Evolutionary conservation across 139 green algal species (phyloP).

Genomic region (Picochlorum sp.): DNA sequence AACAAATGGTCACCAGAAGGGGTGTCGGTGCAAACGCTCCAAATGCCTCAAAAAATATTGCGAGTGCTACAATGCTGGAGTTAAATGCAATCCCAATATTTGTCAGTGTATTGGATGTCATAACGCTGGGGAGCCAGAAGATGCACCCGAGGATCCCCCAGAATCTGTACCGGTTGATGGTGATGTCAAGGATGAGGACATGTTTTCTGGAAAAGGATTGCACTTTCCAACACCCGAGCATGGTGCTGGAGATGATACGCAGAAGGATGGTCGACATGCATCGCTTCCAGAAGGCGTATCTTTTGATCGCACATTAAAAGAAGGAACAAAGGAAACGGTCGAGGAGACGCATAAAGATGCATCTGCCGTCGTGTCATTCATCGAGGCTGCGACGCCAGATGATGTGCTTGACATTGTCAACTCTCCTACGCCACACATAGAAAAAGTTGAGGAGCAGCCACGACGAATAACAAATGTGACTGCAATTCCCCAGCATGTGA

Average conservation of each 20-base stretch:
- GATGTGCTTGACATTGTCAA: not conserved
- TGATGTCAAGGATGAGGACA: not conserved
- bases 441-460: constrained; percentile 1
- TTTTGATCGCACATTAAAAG: too few species aligned
- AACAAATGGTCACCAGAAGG: constrained; percentile 51
- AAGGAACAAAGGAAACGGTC: too few species aligned
- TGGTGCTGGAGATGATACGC: not conserved
- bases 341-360: too few species aligned
- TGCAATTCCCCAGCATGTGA: not conserved
- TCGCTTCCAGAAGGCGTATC: too few species aligned
- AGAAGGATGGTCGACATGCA: too few species aligned
- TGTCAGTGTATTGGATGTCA: constrained; percentile 81
- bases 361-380: too few species aligned
- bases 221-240: not conserved
- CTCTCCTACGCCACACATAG: not conserved
- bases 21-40: constrained; percentile 64
- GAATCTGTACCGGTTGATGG: not conserved
- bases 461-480: not conserved
- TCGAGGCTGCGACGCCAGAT: too few species aligned
- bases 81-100: constrained; percentile 57
- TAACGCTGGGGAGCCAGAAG: constrained; percentile 34
- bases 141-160: not conserved
- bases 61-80: constrained; percentile 55
- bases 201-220: not conserved
- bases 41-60: constrained; percentile 66